Evolutionary conservation across 805 yeast species (phyloP), one percentile per base, ranked within the genome.

Genomic region (Alloascoidea africana): DNA sequence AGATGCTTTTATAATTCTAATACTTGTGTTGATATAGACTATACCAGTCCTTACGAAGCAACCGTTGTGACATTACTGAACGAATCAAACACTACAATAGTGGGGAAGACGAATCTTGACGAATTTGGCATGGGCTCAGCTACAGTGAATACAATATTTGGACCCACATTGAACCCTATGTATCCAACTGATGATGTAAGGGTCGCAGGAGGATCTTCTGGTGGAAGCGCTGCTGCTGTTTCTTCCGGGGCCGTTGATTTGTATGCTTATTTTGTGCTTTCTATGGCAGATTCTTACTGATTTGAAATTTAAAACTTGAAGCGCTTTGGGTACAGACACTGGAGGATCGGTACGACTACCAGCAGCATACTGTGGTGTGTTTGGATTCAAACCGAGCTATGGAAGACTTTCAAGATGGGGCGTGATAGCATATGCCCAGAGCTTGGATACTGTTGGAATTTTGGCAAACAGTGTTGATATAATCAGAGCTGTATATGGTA

Each of bases 271-370:
- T n/a, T 16, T 14, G 16, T 6, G n/a, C 8, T 5, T 13, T 11
- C 5, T 18, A 14, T 32, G 8, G n/a, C 18, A 18, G n/a, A 6
- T 34, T 14, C 18, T 15, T n/a, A 16, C 5, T n/a, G 16, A 34
- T 14, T 14, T n/a, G 11, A 5, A 6, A 35, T 34, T 41, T 14
- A 19, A 14, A 38, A 14, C 13, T 6, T 6, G 14, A 16, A 34
- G 30, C 47, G 70, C 94, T 1, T 56, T 91, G 27, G 99, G 98
- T 0, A 82, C 97, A 1, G 99, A 91, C 49, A 91, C 99, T 0
- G 99, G 99, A 3, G 99, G 99, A 0, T 85, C 96, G 0, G 84
- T 91, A 0, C 66, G 99, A 42, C 61, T 84, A 15, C 99, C 99
- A 0, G 93, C 94, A 1, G 77, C 94, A 14, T 85, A 79, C 53